These are phyloP conservation scores for Uromyces viciae-fabae DNA, from an alignment of 1,284 basidiomycete species.

Conservation along the genomic window DNA sequence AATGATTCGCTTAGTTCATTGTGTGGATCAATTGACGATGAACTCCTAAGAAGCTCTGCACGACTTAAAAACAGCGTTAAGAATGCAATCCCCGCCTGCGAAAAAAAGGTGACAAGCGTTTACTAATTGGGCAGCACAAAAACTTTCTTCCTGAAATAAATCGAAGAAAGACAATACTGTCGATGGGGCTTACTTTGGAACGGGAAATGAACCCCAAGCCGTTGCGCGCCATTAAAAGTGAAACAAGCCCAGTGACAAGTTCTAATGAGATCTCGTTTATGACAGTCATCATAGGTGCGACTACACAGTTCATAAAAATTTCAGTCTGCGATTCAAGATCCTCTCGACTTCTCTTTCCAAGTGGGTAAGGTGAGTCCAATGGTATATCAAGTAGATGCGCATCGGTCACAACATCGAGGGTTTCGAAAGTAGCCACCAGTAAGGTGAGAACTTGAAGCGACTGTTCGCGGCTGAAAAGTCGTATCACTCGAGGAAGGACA, in stretches of 20 bases:
- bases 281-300: conserved; percentile 79
- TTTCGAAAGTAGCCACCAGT: conserved; percentile 85
- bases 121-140: background rate
- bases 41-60: conserved; percentile 82
- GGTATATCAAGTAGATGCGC: conserved; percentile 60
- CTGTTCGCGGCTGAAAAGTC: conserved; percentile 75
- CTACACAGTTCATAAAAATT: conserved; percentile 75
- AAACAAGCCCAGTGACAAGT: conserved; percentile 79
- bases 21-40: conserved; percentile 56
- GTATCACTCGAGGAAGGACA: conserved; percentile 79
- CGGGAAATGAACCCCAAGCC: conserved; percentile 69
- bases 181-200: conserved; percentile 63
- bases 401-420: conserved; percentile 80
- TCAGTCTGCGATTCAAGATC: conserved; percentile 84
- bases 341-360: conserved; percentile 52
- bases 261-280: conserved; percentile 73
- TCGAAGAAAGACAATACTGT: background rate
- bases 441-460: conserved; percentile 84
- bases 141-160: conserved; percentile 15
- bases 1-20: conserved; percentile 50
- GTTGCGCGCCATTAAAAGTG: conserved; percentile 75
- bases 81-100: conserved; percentile 82
- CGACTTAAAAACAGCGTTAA: conserved; percentile 87
- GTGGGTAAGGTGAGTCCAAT: conserved; percentile 35
- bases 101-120: conserved; percentile 28